These are phyloP conservation scores for Psilocybe sp. DNA, from an alignment of 768 basidiomycete species.

Conservation along the genomic window DNA sequence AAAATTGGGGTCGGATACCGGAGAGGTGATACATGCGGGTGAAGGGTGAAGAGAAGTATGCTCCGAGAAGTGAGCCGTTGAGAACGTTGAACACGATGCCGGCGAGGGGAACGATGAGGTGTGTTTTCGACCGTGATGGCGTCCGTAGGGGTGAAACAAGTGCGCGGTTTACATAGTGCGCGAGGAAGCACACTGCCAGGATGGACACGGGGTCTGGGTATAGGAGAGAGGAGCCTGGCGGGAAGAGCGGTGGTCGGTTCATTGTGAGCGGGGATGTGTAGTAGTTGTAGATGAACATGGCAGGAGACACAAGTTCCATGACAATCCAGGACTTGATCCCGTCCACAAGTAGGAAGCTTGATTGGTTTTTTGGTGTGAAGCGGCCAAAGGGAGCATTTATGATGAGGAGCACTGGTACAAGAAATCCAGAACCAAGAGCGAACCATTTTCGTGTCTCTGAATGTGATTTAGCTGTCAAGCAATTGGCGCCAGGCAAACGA, in stretches of 20 bases:
- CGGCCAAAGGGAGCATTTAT: constrained; percentile 82
- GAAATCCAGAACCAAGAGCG: constrained; percentile 34
- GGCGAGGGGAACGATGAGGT: constrained; percentile 57
- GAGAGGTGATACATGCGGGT: constrained; percentile 41
- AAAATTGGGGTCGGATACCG: constrained; percentile 47
- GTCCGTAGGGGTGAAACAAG: constrained; percentile 77
- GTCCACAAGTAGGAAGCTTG: constrained; percentile 50
- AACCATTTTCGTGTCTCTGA: constrained; percentile 41
- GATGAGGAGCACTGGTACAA: constrained; percentile 39
- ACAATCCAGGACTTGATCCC: constrained; percentile 68
- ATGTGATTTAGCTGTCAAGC: background rate
- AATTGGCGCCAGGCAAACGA: background rate
- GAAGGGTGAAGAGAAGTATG: constrained; percentile 61
- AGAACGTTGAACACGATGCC: constrained; percentile 65
- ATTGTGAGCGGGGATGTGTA: constrained; percentile 45
- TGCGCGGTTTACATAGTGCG: constrained; percentile 85
- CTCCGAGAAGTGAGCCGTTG: constrained; percentile 71
- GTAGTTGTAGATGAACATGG: constrained; percentile 49
- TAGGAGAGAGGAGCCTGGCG: constrained; percentile 21
- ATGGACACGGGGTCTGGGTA: constrained; percentile 41
- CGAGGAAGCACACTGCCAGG: constrained; percentile 56
- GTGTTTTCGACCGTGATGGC: constrained; percentile 73
- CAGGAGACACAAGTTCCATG: constrained; percentile 72
- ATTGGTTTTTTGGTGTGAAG: constrained; percentile 50
- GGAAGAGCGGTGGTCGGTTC: background rate